Base-by-base conservation (phyloP, 2,329 filamentous ascomycete genomes). In the Penicillium sp. region DNA sequence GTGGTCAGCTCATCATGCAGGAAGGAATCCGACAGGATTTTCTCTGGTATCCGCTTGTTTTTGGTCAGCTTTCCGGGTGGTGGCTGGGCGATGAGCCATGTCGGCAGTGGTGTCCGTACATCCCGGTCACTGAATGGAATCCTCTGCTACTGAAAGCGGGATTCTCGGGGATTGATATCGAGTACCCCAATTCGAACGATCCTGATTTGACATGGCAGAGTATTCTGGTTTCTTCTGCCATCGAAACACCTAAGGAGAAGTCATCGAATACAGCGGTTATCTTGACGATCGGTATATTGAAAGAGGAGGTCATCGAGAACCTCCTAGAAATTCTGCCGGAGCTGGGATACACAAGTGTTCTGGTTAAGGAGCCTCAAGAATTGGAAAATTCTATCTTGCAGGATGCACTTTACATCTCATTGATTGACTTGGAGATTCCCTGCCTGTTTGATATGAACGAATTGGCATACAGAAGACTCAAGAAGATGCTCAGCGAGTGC, bases 11-110 rank as follows among this genome's bases (percentile, higher is more conserved):
- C 7, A 59, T 67, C 12, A 67, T 67, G 62, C 64, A 67, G 42
- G 64, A 67, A 17, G 64, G 64, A 3, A 64, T 62, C 8, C 35
- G 64, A 42, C 64, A 67, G 17, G 64, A 67, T 12, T 67, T 67
- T 29, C 50, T 67, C 4, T 66, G 63, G 63, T 66, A 66, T 23
- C 62, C 64, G 6, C 59, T 67, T 43, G 58, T 65, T 19, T 67
- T 67, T 19, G 64, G 63, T 5, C 62, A 60, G 21, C 60, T 67
- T 43, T 50, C 63, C 37, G 64, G 64, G 1, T 67, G 64, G 64
- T 67, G 64, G 64, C 52, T 66, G 19, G 64, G 63, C 7, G 38
- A 64, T 50, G 64, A 67, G 37, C 57, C 62, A 6, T 60, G 57
- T 35, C 62, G 65, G 3, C 31, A 58, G 19, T 65, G 60, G 62